Evolutionary conservation across 345 rosid species (phyloP), one percentile per base, ranked within the genome.

Genomic region (Moricandia arvensis): DNA sequence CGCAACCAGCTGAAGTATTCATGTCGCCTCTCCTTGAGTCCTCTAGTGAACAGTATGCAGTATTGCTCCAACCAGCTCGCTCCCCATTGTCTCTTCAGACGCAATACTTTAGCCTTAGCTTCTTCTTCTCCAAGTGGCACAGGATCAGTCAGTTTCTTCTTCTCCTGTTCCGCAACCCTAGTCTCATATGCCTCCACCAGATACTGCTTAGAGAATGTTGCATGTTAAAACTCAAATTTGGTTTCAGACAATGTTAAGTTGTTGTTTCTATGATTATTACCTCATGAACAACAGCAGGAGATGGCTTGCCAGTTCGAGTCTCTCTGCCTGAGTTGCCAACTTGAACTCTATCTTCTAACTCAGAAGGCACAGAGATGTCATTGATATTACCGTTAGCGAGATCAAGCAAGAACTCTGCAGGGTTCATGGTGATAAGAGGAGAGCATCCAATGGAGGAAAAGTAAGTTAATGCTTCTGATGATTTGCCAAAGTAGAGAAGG

Each of bases 1-100:
- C 97, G 90, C 69, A 92, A 79, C 97, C 99, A 95, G 80, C 99
- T 92, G 55, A 91, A 94, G 72, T 94, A 91, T n/a, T 94, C 98
- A 12, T 94, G 97, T 4, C 88, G 75, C 54, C 97, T 69, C 76
- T 91, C 97, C 80, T 94, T 94, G 75, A 94, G 84, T 47, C 98
- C 98, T 77, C 98, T 88, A 34, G 78, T 78, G 82, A 90, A 91
- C 41, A 94, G 73, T 66, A 91, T 89, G 16, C 83, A 75, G 63
- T 83, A 94, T 57, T 94, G 97, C 63, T 90, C 80, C 86, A 93
- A 85, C 99, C 97, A 95, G 84, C 85, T 81, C n/a, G 97, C 86
- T n/a, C 93, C 97, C 97, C 99, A 95, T 62, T 87, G 85, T 63
- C 97, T 71, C 78, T 87, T 90, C 8, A 79, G 77, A 12, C 81